Conservation (phyloP, 495 filamentous ascomycete species). For the Lophiotrema nucula region DNA sequence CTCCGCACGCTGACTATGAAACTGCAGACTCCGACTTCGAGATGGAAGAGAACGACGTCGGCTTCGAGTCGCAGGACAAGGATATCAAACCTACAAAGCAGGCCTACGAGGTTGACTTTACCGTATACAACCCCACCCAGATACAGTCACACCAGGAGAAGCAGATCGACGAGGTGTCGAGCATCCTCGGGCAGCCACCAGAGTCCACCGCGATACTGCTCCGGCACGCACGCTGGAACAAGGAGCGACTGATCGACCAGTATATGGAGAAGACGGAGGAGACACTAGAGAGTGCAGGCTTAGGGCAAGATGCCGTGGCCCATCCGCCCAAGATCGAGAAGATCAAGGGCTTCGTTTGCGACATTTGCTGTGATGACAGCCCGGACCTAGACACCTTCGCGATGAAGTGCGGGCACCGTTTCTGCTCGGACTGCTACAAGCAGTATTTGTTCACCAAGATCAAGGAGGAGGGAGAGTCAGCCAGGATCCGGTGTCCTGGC, state of each 20-base stretch:
- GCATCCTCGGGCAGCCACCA: constrained; percentile 79
- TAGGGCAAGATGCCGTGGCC: constrained; percentile 61
- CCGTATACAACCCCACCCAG: constrained; percentile 72
- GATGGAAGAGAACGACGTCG: constrained; percentile 70
- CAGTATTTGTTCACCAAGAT: constrained; percentile 92
- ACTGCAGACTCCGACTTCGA: constrained; percentile 48
- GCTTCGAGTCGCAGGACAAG: constrained; percentile 69
- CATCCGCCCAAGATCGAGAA: constrained; percentile 64
- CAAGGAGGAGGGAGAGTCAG: constrained; percentile 88
- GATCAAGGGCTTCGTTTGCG: constrained; percentile 78
- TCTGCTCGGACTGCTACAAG: constrained; percentile 87
- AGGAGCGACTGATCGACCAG: constrained; percentile 86
- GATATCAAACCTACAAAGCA: constrained; percentile 69
- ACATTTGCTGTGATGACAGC: constrained; percentile 93
- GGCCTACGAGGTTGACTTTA: constrained; percentile 81
- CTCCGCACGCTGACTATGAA: constrained; percentile 4
- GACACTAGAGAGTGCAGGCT: constrained; percentile 80
- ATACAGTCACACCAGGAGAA: constrained; percentile 80
- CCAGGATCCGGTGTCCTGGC: constrained; percentile 88
- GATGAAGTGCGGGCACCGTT: constrained; percentile 95
- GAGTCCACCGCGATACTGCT: constrained; percentile 87
- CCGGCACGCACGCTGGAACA: constrained; percentile 89
- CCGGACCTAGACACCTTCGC: constrained; percentile 80
- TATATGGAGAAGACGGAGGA: constrained; percentile 84
- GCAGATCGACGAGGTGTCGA: constrained; percentile 83